phyloP scores from a whole-genome alignment of 352 stramenopile genomes.

The Pythium volutum region DNA sequence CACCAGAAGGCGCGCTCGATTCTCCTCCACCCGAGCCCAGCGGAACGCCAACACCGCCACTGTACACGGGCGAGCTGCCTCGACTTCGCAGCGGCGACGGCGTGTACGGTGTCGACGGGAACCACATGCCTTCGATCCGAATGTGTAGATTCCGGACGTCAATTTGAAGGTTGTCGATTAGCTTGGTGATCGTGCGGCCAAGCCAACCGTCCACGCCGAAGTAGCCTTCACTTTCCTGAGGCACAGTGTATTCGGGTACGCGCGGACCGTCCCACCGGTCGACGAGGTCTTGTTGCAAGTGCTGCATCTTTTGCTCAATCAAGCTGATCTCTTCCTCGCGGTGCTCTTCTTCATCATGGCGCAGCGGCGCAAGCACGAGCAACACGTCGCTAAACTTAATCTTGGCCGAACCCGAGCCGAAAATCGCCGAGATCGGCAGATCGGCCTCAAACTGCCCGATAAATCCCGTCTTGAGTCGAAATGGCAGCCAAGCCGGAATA shows the following conservation, averaged over 20 bases:
- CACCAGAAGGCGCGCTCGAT: background rate
- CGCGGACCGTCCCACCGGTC: constrained; percentile 75
- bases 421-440: constrained; percentile 84
- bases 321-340: constrained; percentile 56
- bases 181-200: constrained; percentile 83
- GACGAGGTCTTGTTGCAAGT: constrained; percentile 72
- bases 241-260: constrained; percentile 58
- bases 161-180: constrained; percentile 90
- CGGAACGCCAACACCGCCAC: background rate
- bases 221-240: constrained; percentile 81
- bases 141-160: constrained; percentile 87
- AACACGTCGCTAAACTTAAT: constrained; percentile 88
- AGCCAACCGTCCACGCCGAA: constrained; percentile 89
- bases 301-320: constrained; percentile 64
- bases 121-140: constrained; percentile 77
- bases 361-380: constrained; percentile 67
- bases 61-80: constrained; percentile 21
- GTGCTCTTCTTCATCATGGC: constrained; percentile 66
- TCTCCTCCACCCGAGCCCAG: background rate
- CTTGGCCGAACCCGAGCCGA: constrained; percentile 72
- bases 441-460: constrained; percentile 85
- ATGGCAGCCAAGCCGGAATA: constrained; percentile 78
- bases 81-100: constrained; percentile 27
- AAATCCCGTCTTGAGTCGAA: constrained; percentile 84
- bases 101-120: constrained; percentile 31